These are phyloP conservation scores for Aspergillus japonicus DNA, from an alignment of 2,329 filamentous ascomycete genomes.

Conservation along the genomic window DNA sequence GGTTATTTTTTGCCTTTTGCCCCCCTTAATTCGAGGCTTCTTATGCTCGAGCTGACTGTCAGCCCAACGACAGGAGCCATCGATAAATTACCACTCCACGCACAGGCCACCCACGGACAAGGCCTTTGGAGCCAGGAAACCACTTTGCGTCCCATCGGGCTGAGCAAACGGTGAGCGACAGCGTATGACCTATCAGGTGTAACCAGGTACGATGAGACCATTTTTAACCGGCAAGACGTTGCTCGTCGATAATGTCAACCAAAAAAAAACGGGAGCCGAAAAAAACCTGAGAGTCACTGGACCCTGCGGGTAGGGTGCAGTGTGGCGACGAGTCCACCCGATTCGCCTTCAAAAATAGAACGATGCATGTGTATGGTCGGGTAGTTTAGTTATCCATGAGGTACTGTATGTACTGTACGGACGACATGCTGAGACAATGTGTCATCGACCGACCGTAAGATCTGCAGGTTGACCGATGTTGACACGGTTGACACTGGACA, in stretches of 20 bases:
- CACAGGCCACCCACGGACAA: neutral
- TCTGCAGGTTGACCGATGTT: neutral
- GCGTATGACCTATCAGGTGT: neutral
- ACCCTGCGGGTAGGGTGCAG: neutral
- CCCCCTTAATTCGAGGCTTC: neutral
- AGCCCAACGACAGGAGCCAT: neutral
- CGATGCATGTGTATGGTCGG: neutral
- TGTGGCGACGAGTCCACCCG: neutral
- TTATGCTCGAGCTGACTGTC: neutral
- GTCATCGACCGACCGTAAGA: neutral
- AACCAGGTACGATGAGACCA: neutral
- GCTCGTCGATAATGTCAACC: neutral
- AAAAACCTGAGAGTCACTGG: neutral
- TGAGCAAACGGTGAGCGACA: neutral
- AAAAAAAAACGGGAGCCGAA: neutral
- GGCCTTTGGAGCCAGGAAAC: neutral
- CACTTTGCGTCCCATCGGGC: neutral
- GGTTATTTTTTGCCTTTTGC: neutral
- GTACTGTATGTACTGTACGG: neutral
- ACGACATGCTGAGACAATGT: neutral
- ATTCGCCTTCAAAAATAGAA: neutral
- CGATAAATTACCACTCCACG: neutral
- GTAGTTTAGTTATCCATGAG: neutral
- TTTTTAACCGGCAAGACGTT: neutral
- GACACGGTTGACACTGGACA: neutral